These are phyloP conservation scores for Anisodus acutangulus DNA, from an alignment of 257 asterid species.

Conservation along the genomic window DNA sequence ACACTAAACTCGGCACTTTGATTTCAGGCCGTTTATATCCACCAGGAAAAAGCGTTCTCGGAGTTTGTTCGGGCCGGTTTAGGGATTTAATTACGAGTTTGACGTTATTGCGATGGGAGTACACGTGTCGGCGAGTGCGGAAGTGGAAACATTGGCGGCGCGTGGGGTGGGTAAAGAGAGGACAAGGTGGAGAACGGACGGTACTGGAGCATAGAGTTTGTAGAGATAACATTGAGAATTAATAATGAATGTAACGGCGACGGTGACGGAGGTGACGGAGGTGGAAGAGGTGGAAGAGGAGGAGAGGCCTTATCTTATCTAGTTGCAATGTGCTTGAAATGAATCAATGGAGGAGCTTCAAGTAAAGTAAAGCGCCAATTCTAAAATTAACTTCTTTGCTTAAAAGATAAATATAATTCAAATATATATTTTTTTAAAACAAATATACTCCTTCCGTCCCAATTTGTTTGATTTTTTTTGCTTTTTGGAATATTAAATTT, in stretches of 20 bases:
- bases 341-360: conserved; percentile 24
- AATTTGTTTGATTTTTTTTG: too few relatives aligned
- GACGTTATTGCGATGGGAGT: conserved; percentile 20
- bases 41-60: conserved; percentile 80
- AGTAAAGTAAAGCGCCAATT: conserved; percentile 24
- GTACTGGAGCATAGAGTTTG: background rate
- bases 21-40: conserved; percentile 97
- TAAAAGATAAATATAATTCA: background rate
- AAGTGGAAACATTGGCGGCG: conserved; percentile 31
- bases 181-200: conserved; percentile 15
- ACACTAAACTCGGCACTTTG: conserved; percentile 70
- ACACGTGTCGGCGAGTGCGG: conserved; percentile 29
- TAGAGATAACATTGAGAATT: conserved; percentile 30
- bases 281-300: background rate
- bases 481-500: too few relatives aligned
- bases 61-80: conserved; percentile 48
- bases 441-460: too few relatives aligned
- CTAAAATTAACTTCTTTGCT: background rate
- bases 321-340: background rate
- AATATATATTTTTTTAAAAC: too few relatives aligned
- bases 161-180: conserved; percentile 2
- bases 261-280: background rate
- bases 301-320: conserved; percentile 27
- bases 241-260: background rate
- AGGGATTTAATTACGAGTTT: conserved; percentile 45